These are phyloP conservation scores for Wickerhamiella kazuoi DNA, from an alignment of 805 yeast genomes.

Conservation along the genomic window DNA sequence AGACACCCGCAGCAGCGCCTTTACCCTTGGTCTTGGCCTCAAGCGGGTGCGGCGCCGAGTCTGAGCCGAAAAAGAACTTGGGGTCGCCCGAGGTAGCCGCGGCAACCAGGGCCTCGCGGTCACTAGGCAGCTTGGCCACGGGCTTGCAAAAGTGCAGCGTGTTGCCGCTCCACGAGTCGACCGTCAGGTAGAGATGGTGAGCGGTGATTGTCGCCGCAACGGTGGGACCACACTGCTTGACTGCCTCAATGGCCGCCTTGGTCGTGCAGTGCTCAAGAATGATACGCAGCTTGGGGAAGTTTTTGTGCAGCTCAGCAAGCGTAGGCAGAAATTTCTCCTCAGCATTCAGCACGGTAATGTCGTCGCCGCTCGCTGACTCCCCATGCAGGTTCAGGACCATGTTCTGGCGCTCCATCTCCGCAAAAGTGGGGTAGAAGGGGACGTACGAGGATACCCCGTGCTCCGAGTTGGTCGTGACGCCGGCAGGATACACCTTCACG, in stretches of 20 bases:
- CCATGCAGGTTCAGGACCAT: conserved; percentile 85
- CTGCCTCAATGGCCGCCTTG: conserved; percentile 64
- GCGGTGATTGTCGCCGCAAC: conserved; percentile 94
- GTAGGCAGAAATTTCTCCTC: conserved; percentile 89
- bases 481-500: conserved; percentile 95
- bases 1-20: conserved; percentile 97
- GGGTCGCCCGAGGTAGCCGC: conserved; percentile 90
- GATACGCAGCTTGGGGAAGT: conserved; percentile 74
- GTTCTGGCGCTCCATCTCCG: conserved; percentile 65
- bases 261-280: conserved; percentile 93
- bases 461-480: conserved; percentile 95
- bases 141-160: conserved; percentile 95
- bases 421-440: conserved; percentile 73
- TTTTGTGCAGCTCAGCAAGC: conserved; percentile 51
- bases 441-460: conserved; percentile 82
- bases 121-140: conserved; percentile 83
- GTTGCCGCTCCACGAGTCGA: conserved; percentile 94
- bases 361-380: conserved; percentile 68
- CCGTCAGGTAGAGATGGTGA: conserved; percentile 74
- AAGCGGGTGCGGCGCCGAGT: conserved; percentile 92
- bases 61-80: conserved; percentile 91
- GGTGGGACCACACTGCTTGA: conserved; percentile 46
- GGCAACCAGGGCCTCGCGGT: conserved; percentile 56
- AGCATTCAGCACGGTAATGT: conserved; percentile 82
- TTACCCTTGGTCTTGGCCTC: conserved; percentile 55